A percentile compares a stretch with the other conserved stretches of the same genome.
phyloP scores from a whole-genome alignment of 2,329 filamentous ascomycete genomes.

The Bipolaris victoriae region DNA sequence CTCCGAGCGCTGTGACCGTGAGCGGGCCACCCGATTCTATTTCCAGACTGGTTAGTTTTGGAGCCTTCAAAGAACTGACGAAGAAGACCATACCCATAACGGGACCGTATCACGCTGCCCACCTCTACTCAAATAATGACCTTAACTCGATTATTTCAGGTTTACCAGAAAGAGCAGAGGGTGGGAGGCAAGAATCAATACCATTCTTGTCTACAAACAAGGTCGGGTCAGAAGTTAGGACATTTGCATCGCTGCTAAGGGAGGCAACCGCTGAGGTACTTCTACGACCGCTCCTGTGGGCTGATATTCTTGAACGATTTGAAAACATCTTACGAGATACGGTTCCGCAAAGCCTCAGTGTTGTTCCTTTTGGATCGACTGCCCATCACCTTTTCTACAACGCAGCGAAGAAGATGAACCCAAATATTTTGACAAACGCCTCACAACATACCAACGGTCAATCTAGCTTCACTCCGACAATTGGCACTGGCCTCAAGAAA shows the following conservation, averaged over 20 bases:
- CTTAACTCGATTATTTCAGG: constrained; percentile 1
- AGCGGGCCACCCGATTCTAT: not conserved
- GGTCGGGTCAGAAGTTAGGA: not conserved
- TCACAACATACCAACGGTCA: not conserved
- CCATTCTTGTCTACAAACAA: not conserved
- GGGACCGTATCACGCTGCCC: constrained; percentile 11
- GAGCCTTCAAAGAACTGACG: not conserved
- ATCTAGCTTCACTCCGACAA: not conserved
- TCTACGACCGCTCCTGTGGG: not conserved
- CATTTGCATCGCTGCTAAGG: not conserved
- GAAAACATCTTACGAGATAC: not conserved
- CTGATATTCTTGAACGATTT: not conserved
- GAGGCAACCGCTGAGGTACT: not conserved
- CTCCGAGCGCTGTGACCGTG: not conserved
- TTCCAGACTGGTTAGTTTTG: not conserved
- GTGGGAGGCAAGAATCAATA: not conserved
- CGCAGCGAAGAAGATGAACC: not conserved
- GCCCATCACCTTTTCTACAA: not conserved
- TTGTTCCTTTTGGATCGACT: not conserved
- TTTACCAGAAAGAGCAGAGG: not conserved
- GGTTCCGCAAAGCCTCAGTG: not conserved
- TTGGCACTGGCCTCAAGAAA: not conserved
- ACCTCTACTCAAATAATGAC: constrained; percentile 5
- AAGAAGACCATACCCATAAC: constrained; percentile 6
- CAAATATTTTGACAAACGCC: not conserved